These are phyloP conservation scores for Austroboletus novae-zelandiae DNA, from an alignment of 1,284 basidiomycete species.

Conservation along the genomic window DNA sequence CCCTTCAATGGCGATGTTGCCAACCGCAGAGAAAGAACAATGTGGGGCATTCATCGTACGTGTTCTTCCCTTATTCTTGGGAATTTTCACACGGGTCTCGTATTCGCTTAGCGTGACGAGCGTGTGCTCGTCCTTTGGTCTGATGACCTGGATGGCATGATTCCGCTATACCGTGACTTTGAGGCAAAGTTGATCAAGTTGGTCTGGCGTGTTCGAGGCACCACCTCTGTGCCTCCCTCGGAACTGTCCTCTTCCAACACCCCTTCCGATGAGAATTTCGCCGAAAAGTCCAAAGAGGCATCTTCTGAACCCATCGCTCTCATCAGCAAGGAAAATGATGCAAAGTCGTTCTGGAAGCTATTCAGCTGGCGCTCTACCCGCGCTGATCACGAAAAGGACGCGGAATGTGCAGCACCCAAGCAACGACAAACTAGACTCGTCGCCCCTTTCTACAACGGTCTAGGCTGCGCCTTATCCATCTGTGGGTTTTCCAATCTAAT, in stretches of 20 bases:
- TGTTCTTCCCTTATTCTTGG: neutral
- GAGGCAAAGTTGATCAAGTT: conserved; percentile 78
- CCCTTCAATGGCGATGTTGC: conserved; percentile 65
- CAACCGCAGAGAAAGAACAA: conserved; percentile 78
- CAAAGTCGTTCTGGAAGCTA: conserved; percentile 26
- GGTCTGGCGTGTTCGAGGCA: conserved; percentile 64
- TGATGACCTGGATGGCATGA: conserved; percentile 67
- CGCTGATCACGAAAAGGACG: conserved; percentile 33
- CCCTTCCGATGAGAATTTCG: conserved; percentile 52
- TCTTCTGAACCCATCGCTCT: conserved; percentile 16
- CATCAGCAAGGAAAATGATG: conserved; percentile 31
- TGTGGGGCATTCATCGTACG: conserved; percentile 78
- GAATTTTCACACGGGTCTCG: conserved; percentile 11
- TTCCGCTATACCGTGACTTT: conserved; percentile 66
- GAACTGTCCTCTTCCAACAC: conserved; percentile 51
- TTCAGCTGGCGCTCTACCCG: conserved; percentile 36
- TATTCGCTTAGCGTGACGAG: conserved; percentile 58
- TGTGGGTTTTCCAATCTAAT: conserved; percentile 42
- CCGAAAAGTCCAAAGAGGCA: conserved; percentile 40
- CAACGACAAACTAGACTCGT: conserved; percentile 56
- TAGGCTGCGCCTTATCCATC: conserved; percentile 64
- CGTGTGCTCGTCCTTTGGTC: conserved; percentile 76
- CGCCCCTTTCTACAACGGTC: conserved; percentile 74
- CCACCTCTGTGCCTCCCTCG: conserved; percentile 25
- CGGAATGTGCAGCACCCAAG: conserved; percentile 46